A percentile compares a stretch with the other conserved stretches of the same genome.
Evolutionary conservation across 331 rosid species (phyloP).

Genomic region (Acacia pycnantha): DNA sequence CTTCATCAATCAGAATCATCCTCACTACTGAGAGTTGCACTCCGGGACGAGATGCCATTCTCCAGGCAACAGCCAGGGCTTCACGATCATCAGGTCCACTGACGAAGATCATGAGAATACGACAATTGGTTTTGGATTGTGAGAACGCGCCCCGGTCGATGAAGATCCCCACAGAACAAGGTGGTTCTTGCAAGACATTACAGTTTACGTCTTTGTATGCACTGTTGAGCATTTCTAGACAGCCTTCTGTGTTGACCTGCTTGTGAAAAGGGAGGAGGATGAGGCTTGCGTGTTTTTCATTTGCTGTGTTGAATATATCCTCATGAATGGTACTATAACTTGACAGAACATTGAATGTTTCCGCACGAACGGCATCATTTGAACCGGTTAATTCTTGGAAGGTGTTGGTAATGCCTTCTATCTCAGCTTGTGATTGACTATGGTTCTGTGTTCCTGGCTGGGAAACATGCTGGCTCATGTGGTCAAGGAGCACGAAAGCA

Average conservation of each 20-base stretch:
- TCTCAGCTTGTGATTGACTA: conserved; percentile 22
- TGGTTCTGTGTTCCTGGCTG: conserved; percentile 6
- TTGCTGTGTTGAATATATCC: conserved; percentile 31
- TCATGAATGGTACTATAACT: conserved; percentile 29
- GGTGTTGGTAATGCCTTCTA: not conserved
- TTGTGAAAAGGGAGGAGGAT: conserved; percentile 44
- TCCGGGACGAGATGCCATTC: conserved; percentile 28
- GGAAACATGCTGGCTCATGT: not conserved
- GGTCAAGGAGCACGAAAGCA: conserved; percentile 2
- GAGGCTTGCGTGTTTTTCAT: conserved; percentile 19
- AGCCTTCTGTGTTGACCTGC: conserved; percentile 16
- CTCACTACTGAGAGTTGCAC: conserved; percentile 14
- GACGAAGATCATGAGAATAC: conserved; percentile 17
- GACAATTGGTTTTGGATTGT: not conserved
- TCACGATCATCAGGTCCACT: conserved; percentile 48
- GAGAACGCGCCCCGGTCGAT: conserved; percentile 24
- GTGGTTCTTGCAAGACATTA: conserved; percentile 24
- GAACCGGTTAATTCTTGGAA: not conserved
- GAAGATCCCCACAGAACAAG: conserved; percentile 36
- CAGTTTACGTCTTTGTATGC: conserved; percentile 28
- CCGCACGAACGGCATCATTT: not conserved
- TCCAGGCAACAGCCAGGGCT: conserved; percentile 43
- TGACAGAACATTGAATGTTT: conserved; percentile 27
- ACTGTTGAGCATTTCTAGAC: not conserved
- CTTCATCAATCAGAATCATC: not conserved